Evolutionary conservation across 768 basidiomycete genomes (phyloP).

Genomic region (Coprinopsis cinerea): DNA sequence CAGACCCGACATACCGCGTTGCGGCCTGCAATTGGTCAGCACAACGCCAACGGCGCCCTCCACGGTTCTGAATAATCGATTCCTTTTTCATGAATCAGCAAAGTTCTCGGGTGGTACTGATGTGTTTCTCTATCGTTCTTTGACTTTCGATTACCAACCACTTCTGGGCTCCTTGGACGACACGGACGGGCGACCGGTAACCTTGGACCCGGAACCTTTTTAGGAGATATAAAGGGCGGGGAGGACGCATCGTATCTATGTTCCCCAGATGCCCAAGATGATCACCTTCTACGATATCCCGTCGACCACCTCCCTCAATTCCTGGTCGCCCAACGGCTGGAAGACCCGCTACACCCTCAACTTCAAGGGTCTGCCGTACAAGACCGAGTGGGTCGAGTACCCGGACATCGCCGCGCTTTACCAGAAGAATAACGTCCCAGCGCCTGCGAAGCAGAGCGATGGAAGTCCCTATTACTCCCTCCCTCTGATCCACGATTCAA

Average conservation of each 20-base stretch:
- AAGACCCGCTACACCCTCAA: slow-evolving; percentile 29
- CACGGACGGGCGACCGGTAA: too few species aligned
- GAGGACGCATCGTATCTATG: neutral
- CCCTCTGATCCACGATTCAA: slow-evolving; percentile 42
- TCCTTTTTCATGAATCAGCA: too few species aligned
- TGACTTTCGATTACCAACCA: too few species aligned
- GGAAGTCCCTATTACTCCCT: slow-evolving; percentile 36
- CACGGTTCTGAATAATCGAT: too few species aligned
- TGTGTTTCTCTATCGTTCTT: too few species aligned
- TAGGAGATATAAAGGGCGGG: neutral
- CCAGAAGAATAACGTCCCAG: slow-evolving; percentile 36
- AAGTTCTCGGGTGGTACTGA: too few species aligned
- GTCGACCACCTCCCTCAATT: slow-evolving; percentile 15
- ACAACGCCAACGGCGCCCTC: too few species aligned
- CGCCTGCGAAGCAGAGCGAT: slow-evolving; percentile 18
- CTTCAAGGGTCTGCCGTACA: slow-evolving; percentile 33
- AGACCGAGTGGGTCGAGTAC: slow-evolving; percentile 47
- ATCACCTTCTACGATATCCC: slow-evolving; percentile 35
- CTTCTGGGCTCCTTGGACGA: too few species aligned
- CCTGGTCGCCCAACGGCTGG: slow-evolving; percentile 29
- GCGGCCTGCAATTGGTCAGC: too few species aligned
- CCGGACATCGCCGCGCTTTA: slow-evolving; percentile 37
- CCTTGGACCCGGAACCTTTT: neutral
- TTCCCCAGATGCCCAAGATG: slow-evolving; percentile 7
- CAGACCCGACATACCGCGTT: too few species aligned